Conservation (phyloP, 352 stramenopile species). For the Thalassiosira mediterranea region DNA sequence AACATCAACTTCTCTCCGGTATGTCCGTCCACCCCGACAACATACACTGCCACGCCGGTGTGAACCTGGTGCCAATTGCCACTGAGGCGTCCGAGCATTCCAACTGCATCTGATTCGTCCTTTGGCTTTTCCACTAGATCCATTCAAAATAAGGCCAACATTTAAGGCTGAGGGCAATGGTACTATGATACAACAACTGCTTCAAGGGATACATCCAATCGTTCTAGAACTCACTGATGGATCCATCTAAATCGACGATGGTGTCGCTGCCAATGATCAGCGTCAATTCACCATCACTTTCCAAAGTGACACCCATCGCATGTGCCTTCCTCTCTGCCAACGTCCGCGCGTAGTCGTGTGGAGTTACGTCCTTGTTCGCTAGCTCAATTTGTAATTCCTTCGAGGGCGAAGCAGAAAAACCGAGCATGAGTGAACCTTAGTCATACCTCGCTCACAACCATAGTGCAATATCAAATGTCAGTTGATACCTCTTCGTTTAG, state of each 20-base stretch:
- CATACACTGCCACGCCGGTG: conserved; percentile 75
- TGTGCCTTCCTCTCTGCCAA: conserved; percentile 72
- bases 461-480: too few species aligned
- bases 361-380: conserved; percentile 33
- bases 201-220: too few species aligned
- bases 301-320: conserved; percentile 55
- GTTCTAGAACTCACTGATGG: too few species aligned
- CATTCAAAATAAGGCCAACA: too few species aligned
- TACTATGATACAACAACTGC: too few species aligned
- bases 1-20: conserved; percentile 43
- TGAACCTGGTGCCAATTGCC: conserved; percentile 77
- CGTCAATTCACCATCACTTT: too few species aligned
- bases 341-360: conserved; percentile 60
- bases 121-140: conserved; percentile 84
- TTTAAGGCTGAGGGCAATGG: too few species aligned
- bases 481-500: too few species aligned
- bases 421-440: too few species aligned
- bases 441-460: too few species aligned
- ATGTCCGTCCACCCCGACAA: conserved; percentile 23
- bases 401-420: too few species aligned
- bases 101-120: conserved; percentile 56
- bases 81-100: conserved; percentile 66
- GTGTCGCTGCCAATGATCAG: conserved; percentile 81
- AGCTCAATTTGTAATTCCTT: conserved; percentile 63
- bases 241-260: conserved; percentile 74